Conservation (phyloP, 768 basidiomycete species). For the Mycena rosella region DNA sequence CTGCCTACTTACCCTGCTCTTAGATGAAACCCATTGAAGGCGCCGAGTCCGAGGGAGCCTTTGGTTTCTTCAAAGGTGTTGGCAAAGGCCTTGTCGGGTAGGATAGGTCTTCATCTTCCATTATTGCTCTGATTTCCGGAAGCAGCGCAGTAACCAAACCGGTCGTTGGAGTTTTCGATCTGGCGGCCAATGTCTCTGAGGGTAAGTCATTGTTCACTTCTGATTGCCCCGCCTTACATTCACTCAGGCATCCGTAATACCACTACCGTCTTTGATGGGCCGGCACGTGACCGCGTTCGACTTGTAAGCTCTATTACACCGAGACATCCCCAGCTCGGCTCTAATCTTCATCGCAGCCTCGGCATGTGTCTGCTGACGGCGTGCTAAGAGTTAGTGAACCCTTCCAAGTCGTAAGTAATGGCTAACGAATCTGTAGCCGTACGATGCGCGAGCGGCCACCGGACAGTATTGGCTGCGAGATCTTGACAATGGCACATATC, state of each 20-base stretch:
- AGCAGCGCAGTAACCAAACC: constrained; percentile 93
- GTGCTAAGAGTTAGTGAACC: constrained; percentile 78
- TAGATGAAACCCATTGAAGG: constrained; percentile 98
- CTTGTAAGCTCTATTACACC: constrained; percentile 67
- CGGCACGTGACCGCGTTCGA: constrained; percentile 88
- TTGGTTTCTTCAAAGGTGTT: constrained; percentile 98
- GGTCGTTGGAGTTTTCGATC: constrained; percentile 95
- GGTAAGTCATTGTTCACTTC: constrained; percentile 55
- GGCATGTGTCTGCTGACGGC: constrained; percentile 88
- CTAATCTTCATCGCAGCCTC: constrained; percentile 65
- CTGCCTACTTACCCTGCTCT: constrained; percentile 12
- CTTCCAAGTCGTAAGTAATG: constrained; percentile 10
- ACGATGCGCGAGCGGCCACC: constrained; percentile 88
- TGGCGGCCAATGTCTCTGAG: constrained; percentile 95
- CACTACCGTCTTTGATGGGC: constrained; percentile 96
- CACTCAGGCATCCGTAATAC: constrained; percentile 92
- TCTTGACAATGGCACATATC: constrained; percentile 88
- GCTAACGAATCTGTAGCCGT: constrained; percentile 67
- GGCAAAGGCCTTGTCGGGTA: constrained; percentile 97
- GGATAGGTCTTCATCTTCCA: constrained; percentile 24
- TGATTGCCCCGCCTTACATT: constrained; percentile 14
- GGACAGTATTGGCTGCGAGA: constrained; percentile 99
- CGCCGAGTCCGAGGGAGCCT: constrained; percentile 92
- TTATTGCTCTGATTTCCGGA: not conserved
- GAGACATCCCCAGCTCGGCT: not conserved